Base-by-base conservation (phyloP, 2,329 filamentous ascomycete species). In the Fusarium proliferatum region DNA sequence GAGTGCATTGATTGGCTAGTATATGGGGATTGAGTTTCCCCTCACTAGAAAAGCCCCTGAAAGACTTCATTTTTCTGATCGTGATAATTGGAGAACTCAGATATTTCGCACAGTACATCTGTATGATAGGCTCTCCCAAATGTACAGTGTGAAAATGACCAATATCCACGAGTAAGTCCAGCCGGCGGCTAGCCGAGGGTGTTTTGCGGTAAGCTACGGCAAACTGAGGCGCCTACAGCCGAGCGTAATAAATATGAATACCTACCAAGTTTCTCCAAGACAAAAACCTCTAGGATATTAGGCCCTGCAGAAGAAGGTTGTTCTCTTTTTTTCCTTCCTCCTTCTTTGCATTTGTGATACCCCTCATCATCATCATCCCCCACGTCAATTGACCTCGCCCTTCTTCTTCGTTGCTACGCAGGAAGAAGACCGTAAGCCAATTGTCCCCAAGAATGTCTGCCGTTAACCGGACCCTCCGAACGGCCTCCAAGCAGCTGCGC, bases 401-500 rank as follows among this genome's bases (percentile, higher is more conserved):
- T 55, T 72, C 71, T 74, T 67, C 71, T 72, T 53, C 17, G 56
- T 56, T 39, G 16, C 39, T 36, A 21, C 46, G 49, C 17, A 71
- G 58, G 67, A 69, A 67, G 59, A 68, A 69, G 71, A 56, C 38
- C 42, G 38, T 55, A 30, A 38, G 46, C n/a, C 23, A 48, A 61
- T 42, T 56, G 55, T 43, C 67, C 28, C 17, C 33, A 45, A 42
- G 45, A 38, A 89, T 89, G 88, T 89, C 87, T 81, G 85, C 85
- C 80, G 85, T 87, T 82, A 85, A 84, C 79, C 86, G 87, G 78
- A 86, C 85, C 80, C 81, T 90, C 76, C 86, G 87, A 78, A 84
- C 87, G 76, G 87, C 86, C 71, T 86, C 88, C 76, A 87, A 84
- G 84, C 86, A 87, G 77, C 81, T 89, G 80, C 86, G 86, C 77